Percentiles rank a stretch among this genome's conserved stretches.
Evolutionary conservation across 108 stramenopile species (phyloP).

Genomic region (Cyclotella kingstonii): DNA sequence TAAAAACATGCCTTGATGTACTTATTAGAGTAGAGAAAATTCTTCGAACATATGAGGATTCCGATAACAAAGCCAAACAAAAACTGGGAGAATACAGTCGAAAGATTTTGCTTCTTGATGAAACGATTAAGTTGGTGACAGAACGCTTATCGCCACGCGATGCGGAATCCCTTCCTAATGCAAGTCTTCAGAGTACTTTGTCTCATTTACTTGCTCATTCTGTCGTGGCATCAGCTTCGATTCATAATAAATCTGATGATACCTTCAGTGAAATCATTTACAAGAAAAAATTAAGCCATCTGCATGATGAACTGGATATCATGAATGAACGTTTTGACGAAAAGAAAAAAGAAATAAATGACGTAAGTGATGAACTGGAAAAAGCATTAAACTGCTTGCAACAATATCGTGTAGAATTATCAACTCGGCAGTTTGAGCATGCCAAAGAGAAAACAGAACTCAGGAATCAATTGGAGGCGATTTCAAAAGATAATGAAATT

Average conservation of each 20-base stretch:
- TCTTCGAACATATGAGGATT: conserved; percentile 33
- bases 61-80: conserved; percentile 23
- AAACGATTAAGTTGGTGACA: conserved; percentile 13
- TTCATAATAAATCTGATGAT: too few species aligned
- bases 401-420: conserved; percentile 18
- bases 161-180: background rate
- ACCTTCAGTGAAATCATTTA: background rate
- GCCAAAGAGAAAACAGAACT: conserved; percentile 8
- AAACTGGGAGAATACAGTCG: conserved; percentile 20
- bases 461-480: background rate
- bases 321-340: background rate
- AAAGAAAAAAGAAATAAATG: conserved; percentile 23
- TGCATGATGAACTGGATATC: background rate
- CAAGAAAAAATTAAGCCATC: conserved; percentile 7
- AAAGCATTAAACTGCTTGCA: conserved; percentile 14
- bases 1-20: conserved; percentile 26
- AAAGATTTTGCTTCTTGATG: conserved; percentile 25
- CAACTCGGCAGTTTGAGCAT: conserved; percentile 17
- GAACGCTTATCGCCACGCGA: conserved; percentile 1
- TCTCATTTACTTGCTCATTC: conserved; percentile 9
- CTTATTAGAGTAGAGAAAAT: conserved; percentile 35
- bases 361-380: conserved; percentile 12
- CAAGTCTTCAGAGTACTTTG: conserved; percentile 2
- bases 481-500: background rate
- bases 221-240: background rate